A percentile compares a stretch with the other conserved stretches of the same genome.
Evolutionary conservation across 768 basidiomycete species (phyloP).

Genomic region (Suillus plorans): DNA sequence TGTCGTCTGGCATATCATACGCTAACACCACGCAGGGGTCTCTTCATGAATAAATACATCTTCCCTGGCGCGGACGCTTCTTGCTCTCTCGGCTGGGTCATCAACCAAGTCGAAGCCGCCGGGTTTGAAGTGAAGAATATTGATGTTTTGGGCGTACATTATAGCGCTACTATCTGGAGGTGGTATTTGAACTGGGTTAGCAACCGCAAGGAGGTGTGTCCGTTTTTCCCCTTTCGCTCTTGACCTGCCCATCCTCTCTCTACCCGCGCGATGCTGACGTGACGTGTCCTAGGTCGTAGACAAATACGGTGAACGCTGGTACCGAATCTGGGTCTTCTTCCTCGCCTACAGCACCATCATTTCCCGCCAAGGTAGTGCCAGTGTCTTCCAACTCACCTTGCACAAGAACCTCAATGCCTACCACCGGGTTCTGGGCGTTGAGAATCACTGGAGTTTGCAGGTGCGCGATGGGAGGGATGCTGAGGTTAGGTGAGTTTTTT

Average conservation of each 20-base stretch:
- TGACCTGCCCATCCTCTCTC: not conserved
- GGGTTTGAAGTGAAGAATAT: constrained; percentile 97
- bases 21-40: constrained; percentile 56
- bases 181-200: constrained; percentile 99
- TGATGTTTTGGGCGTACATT: constrained; percentile 97
- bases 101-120: constrained; percentile 81
- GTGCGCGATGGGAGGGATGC: constrained; percentile 36
- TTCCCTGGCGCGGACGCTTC: constrained; percentile 99
- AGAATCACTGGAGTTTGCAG: constrained; percentile 79
- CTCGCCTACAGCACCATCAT: constrained; percentile 88
- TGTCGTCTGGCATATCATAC: not conserved
- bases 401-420: constrained; percentile 98
- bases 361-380: constrained; percentile 84
- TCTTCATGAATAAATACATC: constrained; percentile 98
- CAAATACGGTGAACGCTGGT: constrained; percentile 49
- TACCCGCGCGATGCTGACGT: not conserved
- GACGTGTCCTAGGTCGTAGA: constrained; percentile 19
- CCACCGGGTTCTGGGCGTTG: constrained; percentile 85
- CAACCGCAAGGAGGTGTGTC: constrained; percentile 78
- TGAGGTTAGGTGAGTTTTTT: not conserved
- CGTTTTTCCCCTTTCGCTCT: not conserved
- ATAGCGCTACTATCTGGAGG: constrained; percentile 83
- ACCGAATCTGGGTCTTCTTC: constrained; percentile 96
- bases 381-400: constrained; percentile 95
- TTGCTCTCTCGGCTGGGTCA: constrained; percentile 94